A percentile compares a stretch with the other conserved stretches of the same genome.
Conservation (phyloP, 306 rosid genomes). For the Glycine soja region DNA sequence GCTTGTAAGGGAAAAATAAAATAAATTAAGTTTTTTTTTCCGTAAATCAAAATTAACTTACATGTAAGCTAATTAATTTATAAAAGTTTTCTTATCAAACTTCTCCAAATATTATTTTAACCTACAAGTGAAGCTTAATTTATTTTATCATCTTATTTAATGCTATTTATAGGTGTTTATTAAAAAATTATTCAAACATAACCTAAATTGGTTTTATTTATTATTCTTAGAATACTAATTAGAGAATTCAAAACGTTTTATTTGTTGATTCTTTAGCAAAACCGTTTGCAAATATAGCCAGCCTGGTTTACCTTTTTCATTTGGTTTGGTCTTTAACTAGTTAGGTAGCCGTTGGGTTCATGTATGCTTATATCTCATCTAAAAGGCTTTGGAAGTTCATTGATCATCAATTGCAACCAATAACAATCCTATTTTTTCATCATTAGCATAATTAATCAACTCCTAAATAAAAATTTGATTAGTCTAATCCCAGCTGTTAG, state of each 20-base stretch:
- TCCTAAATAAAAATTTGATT: background rate
- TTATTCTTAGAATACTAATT: background rate
- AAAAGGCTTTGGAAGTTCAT: background rate
- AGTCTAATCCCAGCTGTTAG: background rate
- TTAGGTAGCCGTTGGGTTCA: slow-evolving; percentile 3
- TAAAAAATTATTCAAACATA: no score
- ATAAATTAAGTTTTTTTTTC: no score
- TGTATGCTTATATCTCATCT: background rate
- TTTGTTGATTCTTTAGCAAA: background rate
- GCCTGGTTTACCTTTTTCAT: background rate
- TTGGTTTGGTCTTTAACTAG: background rate
- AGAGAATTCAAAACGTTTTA: background rate
- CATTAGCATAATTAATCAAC: background rate
- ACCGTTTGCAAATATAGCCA: background rate
- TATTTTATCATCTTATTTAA: no score
- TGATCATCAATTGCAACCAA: slow-evolving; percentile 33
- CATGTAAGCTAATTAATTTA: no score
- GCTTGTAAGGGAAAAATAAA: no score
- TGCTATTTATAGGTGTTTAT: no score
- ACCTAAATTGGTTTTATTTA: no score
- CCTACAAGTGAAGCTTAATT: no score
- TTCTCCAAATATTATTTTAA: no score
- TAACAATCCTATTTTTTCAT: slow-evolving; percentile 8
- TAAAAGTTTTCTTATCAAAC: no score
- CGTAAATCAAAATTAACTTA: no score